Conservation (phyloP, 2,329 filamentous ascomycete genomes). For the Epicoccum nigrum region DNA sequence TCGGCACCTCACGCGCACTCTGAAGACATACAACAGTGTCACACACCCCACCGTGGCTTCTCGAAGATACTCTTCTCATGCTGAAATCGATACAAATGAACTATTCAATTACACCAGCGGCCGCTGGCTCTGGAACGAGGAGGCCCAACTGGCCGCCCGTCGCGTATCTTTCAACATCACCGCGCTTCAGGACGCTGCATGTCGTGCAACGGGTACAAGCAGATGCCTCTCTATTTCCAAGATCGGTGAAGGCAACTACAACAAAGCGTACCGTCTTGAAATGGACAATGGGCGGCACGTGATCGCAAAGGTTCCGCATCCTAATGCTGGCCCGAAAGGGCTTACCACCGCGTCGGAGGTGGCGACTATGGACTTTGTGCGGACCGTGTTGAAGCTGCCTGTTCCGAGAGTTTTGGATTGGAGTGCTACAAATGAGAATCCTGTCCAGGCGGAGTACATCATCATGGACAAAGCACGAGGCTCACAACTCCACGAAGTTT, state of each 20-base stretch:
- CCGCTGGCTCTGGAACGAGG: constrained; percentile 40
- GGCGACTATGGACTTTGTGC: constrained; percentile 31
- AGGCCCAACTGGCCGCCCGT: constrained; percentile 40
- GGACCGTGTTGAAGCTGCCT: constrained; percentile 28
- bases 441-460: constrained; percentile 34
- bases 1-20: too few relatives aligned
- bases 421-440: constrained; percentile 24
- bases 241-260: constrained; percentile 34
- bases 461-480: constrained; percentile 37
- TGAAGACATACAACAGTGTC: too few relatives aligned
- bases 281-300: constrained; percentile 30
- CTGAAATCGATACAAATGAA: not conserved
- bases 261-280: constrained; percentile 30
- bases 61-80: too few relatives aligned
- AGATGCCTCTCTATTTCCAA: constrained; percentile 45
- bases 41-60: too few relatives aligned
- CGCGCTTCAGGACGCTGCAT: not conserved
- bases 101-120: constrained; percentile 29
- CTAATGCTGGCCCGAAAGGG: constrained; percentile 22
- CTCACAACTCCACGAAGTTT: constrained; percentile 36
- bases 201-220: not conserved
- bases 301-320: constrained; percentile 26
- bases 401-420: constrained; percentile 32
- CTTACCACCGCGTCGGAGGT: constrained; percentile 27
- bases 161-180: constrained; percentile 27